Evolutionary conservation across 768 basidiomycete genomes (phyloP), one percentile per base, ranked within the genome.

Genomic region (Daedaleopsis nitida): DNA sequence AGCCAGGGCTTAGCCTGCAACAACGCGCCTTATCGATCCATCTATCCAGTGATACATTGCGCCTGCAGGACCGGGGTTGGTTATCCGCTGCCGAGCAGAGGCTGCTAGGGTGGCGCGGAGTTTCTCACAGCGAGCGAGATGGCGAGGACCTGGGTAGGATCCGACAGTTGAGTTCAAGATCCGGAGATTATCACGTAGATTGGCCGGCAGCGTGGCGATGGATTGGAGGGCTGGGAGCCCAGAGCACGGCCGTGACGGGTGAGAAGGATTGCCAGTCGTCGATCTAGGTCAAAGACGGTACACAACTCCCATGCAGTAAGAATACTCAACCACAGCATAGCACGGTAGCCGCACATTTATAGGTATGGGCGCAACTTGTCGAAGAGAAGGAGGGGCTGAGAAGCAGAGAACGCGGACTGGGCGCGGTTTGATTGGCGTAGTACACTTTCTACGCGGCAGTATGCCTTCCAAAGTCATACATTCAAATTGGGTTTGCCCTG

Each of bases 21-120:
- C 55, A 55, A 53, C 60, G 60, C 50, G 60, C 55, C 55, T 62
- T 62, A 62, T 62, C 60, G 55, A 62, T 62, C 49, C 35, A 23
- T 38, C 51, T 51, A 17, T 38, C 51, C 58, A 17, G 23, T 23
- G 23, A 49, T 38, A 17, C 37, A 42, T 42, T 42, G 42, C 51
- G 34, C 23, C 27, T 32, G 27, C n/a, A n/a, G 56, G 35, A 37
- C 56, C 23, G 39, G 35, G n/a, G 8, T 24, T 42, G 51, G 42
- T 49, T 43, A 49, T 60, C 23, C 35, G 49, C 21, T 53, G 47
- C 23, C 55, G 44, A 32, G 59, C 53, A 43, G 60, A 44, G 23
- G 19, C 19, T 49, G 47, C 47, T 49, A 8, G 23, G 14, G n/a
- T 5, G 44, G 21, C 47, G 23, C 23, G 23, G 23, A 24, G 13